phyloP scores from a whole-genome alignment of 2,329 filamentous ascomycete genomes.

The Xylaria sp. region DNA sequence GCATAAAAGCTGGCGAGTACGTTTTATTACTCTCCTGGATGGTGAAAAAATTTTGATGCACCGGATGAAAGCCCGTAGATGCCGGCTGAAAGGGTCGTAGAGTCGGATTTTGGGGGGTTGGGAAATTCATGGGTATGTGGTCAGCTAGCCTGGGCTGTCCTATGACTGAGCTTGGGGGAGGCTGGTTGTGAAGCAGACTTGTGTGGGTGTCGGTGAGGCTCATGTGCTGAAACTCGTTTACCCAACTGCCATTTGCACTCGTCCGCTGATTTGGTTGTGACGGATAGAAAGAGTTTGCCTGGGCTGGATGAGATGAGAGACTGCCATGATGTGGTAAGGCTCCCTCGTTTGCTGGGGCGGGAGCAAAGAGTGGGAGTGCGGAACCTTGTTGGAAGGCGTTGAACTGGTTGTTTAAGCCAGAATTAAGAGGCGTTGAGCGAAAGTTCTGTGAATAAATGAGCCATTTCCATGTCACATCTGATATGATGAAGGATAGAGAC shows the following conservation, averaged over 20 bases:
- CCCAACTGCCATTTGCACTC: constrained; percentile 40
- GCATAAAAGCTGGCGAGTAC: neutral
- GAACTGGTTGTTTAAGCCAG: constrained; percentile 25
- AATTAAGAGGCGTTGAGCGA: constrained; percentile 25
- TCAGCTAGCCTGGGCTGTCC: neutral
- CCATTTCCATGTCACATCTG: neutral
- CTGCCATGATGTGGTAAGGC: neutral
- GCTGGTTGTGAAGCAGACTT: neutral
- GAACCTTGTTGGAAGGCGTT: constrained; percentile 28
- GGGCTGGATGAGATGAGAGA: neutral
- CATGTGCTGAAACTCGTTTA: constrained; percentile 53
- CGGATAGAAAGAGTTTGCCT: neutral
- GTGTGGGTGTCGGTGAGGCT: constrained; percentile 39
- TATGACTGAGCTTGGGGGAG: neutral
- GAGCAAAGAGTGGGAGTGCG: too few species aligned
- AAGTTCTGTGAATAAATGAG: constrained; percentile 31
- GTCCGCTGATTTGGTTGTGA: neutral
- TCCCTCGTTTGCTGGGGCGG: neutral
- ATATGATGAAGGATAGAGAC: constrained; percentile 7
- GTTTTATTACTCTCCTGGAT: neutral
- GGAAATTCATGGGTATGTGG: neutral
- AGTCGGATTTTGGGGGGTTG: neutral
- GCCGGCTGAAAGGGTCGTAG: neutral
- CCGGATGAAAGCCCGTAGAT: constrained; percentile 56
- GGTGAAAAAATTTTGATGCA: constrained; percentile 11